Evolutionary conservation across 1,284 basidiomycete genomes (phyloP).

Genomic region (Gymnopus androsaceus): DNA sequence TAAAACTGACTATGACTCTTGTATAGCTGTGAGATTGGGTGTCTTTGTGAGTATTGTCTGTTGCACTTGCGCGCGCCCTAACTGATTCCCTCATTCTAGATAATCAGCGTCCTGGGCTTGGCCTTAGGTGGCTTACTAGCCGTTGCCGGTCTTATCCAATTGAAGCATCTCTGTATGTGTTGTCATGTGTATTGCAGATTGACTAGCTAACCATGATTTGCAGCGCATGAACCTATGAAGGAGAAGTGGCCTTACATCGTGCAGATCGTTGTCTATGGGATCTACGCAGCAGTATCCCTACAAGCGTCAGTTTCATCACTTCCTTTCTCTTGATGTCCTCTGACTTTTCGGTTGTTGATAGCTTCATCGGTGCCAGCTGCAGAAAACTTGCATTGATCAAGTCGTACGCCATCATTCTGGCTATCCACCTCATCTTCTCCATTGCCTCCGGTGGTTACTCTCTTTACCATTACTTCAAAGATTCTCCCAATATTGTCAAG

Average conservation of each 20-base stretch:
- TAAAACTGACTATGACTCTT: not conserved
- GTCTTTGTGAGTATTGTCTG: conserved; percentile 37
- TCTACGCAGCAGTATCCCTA: conserved; percentile 43
- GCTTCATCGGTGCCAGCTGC: conserved; percentile 41
- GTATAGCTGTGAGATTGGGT: conserved; percentile 44
- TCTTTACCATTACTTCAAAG: conserved; percentile 41
- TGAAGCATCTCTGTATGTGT: conserved; percentile 21
- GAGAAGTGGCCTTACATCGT: conserved; percentile 41
- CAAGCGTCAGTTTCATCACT: conserved; percentile 35
- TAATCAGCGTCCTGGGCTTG: conserved; percentile 42
- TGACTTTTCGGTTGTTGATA: conserved; percentile 14
- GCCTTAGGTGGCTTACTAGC: conserved; percentile 39
- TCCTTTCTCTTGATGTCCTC: not conserved
- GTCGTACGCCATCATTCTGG: conserved; percentile 39
- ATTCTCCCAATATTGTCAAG: conserved; percentile 34
- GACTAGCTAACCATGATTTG: not conserved
- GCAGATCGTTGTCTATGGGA: conserved; percentile 38
- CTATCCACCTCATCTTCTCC: conserved; percentile 43
- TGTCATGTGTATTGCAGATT: not conserved
- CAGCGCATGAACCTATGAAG: conserved; percentile 28
- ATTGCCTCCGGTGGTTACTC: conserved; percentile 42
- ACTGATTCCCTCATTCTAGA: conserved; percentile 20
- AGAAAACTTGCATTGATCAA: conserved; percentile 39
- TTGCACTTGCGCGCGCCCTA: not conserved
- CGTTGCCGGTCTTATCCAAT: conserved; percentile 35